Base-by-base conservation (phyloP, 768 basidiomycete species). In the Lactifluus volemus region DNA sequence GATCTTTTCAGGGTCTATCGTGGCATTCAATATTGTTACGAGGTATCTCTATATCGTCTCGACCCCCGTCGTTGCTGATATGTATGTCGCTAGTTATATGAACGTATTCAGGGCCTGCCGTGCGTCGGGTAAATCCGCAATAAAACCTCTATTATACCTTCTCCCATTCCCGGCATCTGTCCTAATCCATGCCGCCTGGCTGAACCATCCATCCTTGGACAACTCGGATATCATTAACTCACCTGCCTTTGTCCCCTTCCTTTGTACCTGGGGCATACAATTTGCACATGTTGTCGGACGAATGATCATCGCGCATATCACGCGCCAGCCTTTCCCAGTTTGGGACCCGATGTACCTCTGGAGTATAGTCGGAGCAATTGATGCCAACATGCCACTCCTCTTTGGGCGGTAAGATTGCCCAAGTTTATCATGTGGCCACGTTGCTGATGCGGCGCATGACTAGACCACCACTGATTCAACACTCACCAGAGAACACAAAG, bases 221-320 rank as follows among this genome's bases (percentile, higher is more conserved):
- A 74, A 83, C 59, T 84, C 86, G 3, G 76, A 76, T n/a, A 83
- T 96, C 71, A 76, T 97, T 44, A 77, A 87, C 66, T 89, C 89
- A 1, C 76, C 84, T 1, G 79, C 86, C 29, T 86, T 98, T 69
- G 74, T 98, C 11, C 92, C 94, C 3, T 97, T 95, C 77, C 73
- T 95, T 17, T 87, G 85, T 67, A 86, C 89, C 19, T 98, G 95
- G 94, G 96, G 94, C n/a, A 72, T 90, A 55, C 88, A 90, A 72
- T 91, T 92, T 65, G 87, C 89, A 32, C 89, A 91, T 65, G 87
- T 94, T 70, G 95, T 97, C 41, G 92, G 92, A 11, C 77, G 87
- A 65, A 89, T 98, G 79, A 98, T 98, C 68, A 75, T 97, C 49
- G 90, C 94, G 1, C 97, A 98, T 72, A 84, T 97, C 32, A 94